Conservation (phyloP, 2,329 filamentous ascomycete species). For the Aureobasidium melanogenum region DNA sequence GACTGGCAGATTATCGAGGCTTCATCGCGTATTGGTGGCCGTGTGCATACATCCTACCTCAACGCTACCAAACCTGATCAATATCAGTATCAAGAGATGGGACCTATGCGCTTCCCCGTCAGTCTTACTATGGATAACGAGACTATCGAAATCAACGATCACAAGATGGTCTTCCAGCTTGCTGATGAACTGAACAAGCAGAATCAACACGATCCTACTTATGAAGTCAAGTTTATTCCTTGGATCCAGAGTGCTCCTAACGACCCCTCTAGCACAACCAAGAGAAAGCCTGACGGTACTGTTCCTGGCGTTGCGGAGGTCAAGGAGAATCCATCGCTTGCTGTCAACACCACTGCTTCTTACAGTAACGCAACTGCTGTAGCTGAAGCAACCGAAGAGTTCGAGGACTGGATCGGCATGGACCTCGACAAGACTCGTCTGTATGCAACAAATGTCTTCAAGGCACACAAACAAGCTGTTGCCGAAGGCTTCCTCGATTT, state of each 20-base stretch:
- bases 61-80: conserved; percentile 48
- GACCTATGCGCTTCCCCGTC: conserved; percentile 56
- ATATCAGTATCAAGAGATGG: conserved; percentile 61
- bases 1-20: conserved; percentile 57
- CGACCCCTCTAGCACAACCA: conserved; percentile 41
- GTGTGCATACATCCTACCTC: conserved; percentile 56
- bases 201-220: conserved; percentile 42
- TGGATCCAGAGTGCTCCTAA: conserved; percentile 53
- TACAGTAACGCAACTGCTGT: conserved; percentile 29
- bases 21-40: conserved; percentile 51
- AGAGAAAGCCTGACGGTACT: conserved; percentile 42
- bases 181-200: conserved; percentile 51
- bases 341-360: conserved; percentile 19
- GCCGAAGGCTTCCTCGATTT: conserved; percentile 52
- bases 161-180: conserved; percentile 57
- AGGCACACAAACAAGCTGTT: conserved; percentile 46
- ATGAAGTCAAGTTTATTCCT: conserved; percentile 52
- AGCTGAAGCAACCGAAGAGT: conserved; percentile 31
- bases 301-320: conserved; percentile 46
- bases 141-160: conserved; percentile 50
- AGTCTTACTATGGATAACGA: conserved; percentile 45
- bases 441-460: conserved; percentile 38
- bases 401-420: conserved; percentile 29
- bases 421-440: conserved; percentile 22
- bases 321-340: conserved; percentile 33